Evolutionary conservation across 148 eudicot genomes (phyloP), one percentile per base, ranked within the genome.

Genomic region (Arbutus unedo): DNA sequence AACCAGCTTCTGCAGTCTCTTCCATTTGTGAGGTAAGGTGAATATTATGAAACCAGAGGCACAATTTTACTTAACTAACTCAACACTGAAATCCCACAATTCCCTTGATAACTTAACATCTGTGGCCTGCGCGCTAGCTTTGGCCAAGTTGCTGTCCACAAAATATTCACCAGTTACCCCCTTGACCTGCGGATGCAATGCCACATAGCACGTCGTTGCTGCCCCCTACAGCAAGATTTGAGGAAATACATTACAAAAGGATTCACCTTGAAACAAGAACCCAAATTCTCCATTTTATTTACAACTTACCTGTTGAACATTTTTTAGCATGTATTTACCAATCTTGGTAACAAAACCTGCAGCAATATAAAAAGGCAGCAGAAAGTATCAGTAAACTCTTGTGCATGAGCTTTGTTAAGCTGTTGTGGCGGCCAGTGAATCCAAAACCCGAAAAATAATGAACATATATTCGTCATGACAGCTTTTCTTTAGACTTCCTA

Each of bases 201-300:
- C 98, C 54, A 89, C 91, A 78, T 92, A 93, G 87, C 98, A 93
- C 57, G 92, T 93, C 47, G 94, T 93, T 75, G 95, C 92, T 14
- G 92, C 93, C 64, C 97, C 93, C 93, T 92, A 85, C 71, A 74
- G 41, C 5, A 4, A 76, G 38, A 8, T 6, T 10, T 43, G 38
- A 31, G 38, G 38, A 31, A 31, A 31, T 31, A 31, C 38, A n/a
- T 62, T 44, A 16, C 8, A 74, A 6, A 19, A 0, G n/a, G 43
- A 14, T 43, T 8, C 67, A n/a, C 2, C 25, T 8, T 1, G n/a
- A 21, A 38, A 25, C 6, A 14, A n/a, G 60, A 14, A 10, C 16
- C 4, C 14, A 8, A 8, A 16, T 60, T 51, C n/a, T 41, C 78
- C 81, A 14, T 31, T 31, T 31, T 31, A 31, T 31, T 0, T 31